Percentiles rank a stretch among this genome's conserved stretches.
phyloP scores from a whole-genome alignment of 2,329 filamentous ascomycete species.

The Seiridium unicorne region DNA sequence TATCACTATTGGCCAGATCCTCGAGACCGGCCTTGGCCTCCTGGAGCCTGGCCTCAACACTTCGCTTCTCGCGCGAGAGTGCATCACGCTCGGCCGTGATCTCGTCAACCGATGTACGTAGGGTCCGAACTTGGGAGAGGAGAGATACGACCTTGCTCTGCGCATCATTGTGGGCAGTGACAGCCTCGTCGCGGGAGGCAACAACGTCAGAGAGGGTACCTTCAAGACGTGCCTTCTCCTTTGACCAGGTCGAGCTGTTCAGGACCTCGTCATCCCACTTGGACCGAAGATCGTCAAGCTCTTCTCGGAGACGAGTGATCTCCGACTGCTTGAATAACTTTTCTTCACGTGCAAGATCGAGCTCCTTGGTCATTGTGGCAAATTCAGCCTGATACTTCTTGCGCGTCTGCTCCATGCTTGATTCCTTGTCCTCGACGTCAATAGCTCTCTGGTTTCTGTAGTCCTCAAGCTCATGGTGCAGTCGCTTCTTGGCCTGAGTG shows the following conservation, averaged over 20 bases:
- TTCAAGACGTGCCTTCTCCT: conserved; percentile 92
- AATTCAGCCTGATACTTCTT: conserved; percentile 98
- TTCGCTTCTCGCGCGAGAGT: conserved; percentile 84
- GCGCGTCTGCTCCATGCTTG: conserved; percentile 91
- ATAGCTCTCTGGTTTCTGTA: conserved; percentile 93
- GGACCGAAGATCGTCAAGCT: conserved; percentile 88
- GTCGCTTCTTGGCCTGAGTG: conserved; percentile 84
- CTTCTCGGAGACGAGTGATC: conserved; percentile 85
- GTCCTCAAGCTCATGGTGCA: conserved; percentile 96
- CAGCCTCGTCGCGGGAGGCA: conserved; percentile 89
- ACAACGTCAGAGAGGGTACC: conserved; percentile 85
- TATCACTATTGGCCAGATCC: conserved; percentile 81
- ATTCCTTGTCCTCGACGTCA: conserved; percentile 95
- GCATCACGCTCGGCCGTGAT: conserved; percentile 80
- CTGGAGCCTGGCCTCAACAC: conserved; percentile 77
- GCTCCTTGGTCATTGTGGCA: conserved; percentile 82
- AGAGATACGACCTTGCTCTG: conserved; percentile 90
- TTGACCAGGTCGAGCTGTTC: conserved; percentile 97
- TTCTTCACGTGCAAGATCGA: conserved; percentile 91
- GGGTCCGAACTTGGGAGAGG: conserved; percentile 81
- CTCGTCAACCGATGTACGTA: conserved; percentile 84
- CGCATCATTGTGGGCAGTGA: conserved; percentile 89
- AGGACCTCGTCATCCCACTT: conserved; percentile 99
- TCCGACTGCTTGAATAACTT: conserved; percentile 82
- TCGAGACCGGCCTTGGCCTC: conserved; percentile 89